Base-by-base conservation (phyloP, 352 stramenopile genomes). In the Pythium rhizo-oryzae region DNA sequence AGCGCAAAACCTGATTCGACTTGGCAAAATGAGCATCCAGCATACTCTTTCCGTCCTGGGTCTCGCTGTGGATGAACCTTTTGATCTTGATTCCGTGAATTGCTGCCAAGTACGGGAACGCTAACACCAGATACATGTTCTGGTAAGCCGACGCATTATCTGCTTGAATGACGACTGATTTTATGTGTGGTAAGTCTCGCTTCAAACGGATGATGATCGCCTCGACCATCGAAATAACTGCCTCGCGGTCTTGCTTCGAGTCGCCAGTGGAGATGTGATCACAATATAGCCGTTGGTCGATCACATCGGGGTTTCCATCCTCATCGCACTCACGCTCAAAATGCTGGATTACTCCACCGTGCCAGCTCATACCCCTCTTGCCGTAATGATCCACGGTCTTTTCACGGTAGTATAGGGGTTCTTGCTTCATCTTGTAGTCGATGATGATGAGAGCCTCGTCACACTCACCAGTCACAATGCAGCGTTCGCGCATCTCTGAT, bases 361-460 rank as follows among this genome's bases (percentile, higher is more conserved):
- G 70, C 74, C 74, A 80, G 5, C 13, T 67, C 19, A 79, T 79
- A 21, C 73, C 55, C 2, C 73, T 55, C 39, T 80, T 80, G 5
- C 64, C 70, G n/a, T 78, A 78, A 24, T 79, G 70, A 1, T 77
- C 70, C 0, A 72, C 59, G 4, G 61, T 77, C 43, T 73, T 79
- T 33, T 76, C 67, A n/a, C 71, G 65, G 61, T 66, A 77, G 21
- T 74, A 77, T 0, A 70, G 1, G 4, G 65, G 68, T 13, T 79
- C 69, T 1, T 74, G 51, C 28, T 81, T 79, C 70, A 79, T 83
- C 35, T 80, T 80, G 65, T 79, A 83, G 44, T 81, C 73, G 1
- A 78, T 51, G 4, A 76, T 50, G 0, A 79, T 39, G 5, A 79
- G 39, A 0, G 70, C 73, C 60, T 80, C 68, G 18, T 59, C 21